Conservation (phyloP, 2,329 filamentous ascomycete species). For the Dothistroma pini region DNA sequence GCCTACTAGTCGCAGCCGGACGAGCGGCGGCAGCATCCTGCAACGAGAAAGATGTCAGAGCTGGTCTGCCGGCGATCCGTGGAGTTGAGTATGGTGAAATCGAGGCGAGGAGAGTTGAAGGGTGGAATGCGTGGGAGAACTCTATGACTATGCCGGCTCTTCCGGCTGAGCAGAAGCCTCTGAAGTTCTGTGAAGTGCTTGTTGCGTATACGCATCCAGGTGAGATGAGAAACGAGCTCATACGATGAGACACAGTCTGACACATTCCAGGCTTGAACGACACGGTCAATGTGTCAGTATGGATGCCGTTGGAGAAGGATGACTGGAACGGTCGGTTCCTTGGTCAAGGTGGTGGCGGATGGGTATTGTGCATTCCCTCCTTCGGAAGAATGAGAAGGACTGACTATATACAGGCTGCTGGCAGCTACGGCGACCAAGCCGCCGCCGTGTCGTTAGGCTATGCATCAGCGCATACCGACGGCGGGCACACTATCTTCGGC, state of each 20-base stretch:
- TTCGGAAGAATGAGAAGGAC: not conserved
- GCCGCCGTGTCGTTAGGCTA: constrained; percentile 25
- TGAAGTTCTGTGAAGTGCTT: constrained; percentile 36
- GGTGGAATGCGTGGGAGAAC: not conserved
- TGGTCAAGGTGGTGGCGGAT: constrained; percentile 42
- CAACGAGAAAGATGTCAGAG: not conserved
- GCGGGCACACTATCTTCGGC: constrained; percentile 19
- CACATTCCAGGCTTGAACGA: constrained; percentile 27
- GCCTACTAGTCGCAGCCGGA: not conserved
- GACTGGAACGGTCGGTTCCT: constrained; percentile 37
- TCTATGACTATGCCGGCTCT: constrained; percentile 5
- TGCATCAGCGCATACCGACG: constrained; percentile 28
- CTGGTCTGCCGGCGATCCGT: not conserved
- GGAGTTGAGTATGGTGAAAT: not conserved
- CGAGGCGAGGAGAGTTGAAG: not conserved
- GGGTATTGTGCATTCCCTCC: constrained; percentile 5
- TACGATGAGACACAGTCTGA: constrained; percentile 16
- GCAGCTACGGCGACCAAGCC: not conserved
- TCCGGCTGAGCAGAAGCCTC: not conserved
- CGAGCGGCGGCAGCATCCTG: not conserved
- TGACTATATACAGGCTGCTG: constrained; percentile 4
- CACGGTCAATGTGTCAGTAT: constrained; percentile 29
- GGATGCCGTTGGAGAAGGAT: constrained; percentile 30
- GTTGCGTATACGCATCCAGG: constrained; percentile 38
- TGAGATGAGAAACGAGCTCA: constrained; percentile 10